Percentiles rank a stretch among this genome's conserved stretches.
Conservation (phyloP, 352 stramenopile species). For the Globisporangium okanoganense region DNA sequence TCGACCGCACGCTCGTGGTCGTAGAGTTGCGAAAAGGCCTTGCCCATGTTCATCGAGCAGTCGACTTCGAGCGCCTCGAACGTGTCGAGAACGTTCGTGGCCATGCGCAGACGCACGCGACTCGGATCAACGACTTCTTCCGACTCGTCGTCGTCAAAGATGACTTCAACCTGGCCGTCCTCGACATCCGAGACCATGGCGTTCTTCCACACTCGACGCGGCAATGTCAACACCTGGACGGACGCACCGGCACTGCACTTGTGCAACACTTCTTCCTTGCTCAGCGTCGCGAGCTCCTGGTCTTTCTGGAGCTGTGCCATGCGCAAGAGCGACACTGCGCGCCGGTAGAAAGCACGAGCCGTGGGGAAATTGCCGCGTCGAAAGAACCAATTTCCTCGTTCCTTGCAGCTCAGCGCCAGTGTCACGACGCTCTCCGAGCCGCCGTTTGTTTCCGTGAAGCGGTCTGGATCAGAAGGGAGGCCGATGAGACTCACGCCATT, state of each 20-base stretch:
- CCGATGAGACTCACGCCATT: conserved; percentile 48
- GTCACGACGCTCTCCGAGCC: conserved; percentile 17
- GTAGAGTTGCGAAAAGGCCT: conserved; percentile 49
- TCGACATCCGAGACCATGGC: conserved; percentile 72
- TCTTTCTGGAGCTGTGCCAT: conserved; percentile 44
- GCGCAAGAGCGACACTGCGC: conserved; percentile 46
- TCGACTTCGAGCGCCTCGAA: conserved; percentile 59
- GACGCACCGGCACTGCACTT: conserved; percentile 53
- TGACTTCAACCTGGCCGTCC: conserved; percentile 38
- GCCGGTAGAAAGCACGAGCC: conserved; percentile 58
- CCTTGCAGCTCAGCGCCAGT: conserved; percentile 34
- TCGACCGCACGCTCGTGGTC: conserved; percentile 54
- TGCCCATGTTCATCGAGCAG: conserved; percentile 84
- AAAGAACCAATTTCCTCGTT: conserved; percentile 57
- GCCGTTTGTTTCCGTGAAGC: background rate
- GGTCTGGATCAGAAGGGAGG: conserved; percentile 27
- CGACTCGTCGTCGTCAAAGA: conserved; percentile 49
- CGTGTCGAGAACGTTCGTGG: conserved; percentile 36
- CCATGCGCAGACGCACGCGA: conserved; percentile 54
- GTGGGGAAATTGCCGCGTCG: conserved; percentile 53
- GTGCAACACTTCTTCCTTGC: conserved; percentile 23
- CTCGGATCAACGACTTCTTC: conserved; percentile 50
- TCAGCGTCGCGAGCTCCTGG: conserved; percentile 27
- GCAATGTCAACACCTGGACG: conserved; percentile 33
- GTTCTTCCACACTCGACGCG: conserved; percentile 26